Conservation (phyloP, 805 yeast genomes). For the Saccharomycopsis sp. region DNA sequence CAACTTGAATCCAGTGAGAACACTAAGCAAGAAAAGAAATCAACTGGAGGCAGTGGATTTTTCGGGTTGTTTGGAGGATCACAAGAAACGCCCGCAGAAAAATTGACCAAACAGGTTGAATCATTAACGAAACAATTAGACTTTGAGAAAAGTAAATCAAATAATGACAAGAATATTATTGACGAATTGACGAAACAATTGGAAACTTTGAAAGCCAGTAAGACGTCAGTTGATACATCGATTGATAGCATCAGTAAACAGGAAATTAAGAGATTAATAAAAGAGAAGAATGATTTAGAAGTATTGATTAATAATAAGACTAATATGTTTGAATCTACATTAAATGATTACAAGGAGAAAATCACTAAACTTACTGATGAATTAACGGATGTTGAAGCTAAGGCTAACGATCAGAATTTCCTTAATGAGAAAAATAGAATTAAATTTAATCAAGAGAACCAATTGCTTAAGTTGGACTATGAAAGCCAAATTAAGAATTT, state of each 20-base stretch:
- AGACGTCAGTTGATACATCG: conserved; percentile 21
- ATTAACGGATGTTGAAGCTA: not conserved
- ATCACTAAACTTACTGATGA: conserved; percentile 20
- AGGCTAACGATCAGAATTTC: conserved; percentile 23
- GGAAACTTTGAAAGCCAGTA: conserved; percentile 27
- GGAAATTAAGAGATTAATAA: conserved; percentile 34
- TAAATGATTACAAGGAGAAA: conserved; percentile 23
- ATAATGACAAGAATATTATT: conserved; percentile 32
- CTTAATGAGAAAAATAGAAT: conserved; percentile 35
- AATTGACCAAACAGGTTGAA: no score
- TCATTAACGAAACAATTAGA: not conserved
- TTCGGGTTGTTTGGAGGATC: conserved; percentile 22
- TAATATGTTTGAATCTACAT: conserved; percentile 21
- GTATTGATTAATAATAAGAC: conserved; percentile 25
- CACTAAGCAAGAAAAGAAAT: conserved; percentile 11
- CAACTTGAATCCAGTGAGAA: conserved; percentile 29
- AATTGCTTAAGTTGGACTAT: conserved; percentile 31
- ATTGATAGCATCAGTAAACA: conserved; percentile 32
- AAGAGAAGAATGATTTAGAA: conserved; percentile 31
- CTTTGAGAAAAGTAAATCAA: conserved; percentile 27
- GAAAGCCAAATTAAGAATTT: conserved; percentile 28
- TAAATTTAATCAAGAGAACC: conserved; percentile 33
- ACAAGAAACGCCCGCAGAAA: conserved; percentile 18
- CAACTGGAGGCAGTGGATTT: conserved; percentile 10
- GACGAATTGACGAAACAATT: conserved; percentile 32